phyloP scores from a whole-genome alignment of 805 yeast species.

The Myxozyma udenii region DNA sequence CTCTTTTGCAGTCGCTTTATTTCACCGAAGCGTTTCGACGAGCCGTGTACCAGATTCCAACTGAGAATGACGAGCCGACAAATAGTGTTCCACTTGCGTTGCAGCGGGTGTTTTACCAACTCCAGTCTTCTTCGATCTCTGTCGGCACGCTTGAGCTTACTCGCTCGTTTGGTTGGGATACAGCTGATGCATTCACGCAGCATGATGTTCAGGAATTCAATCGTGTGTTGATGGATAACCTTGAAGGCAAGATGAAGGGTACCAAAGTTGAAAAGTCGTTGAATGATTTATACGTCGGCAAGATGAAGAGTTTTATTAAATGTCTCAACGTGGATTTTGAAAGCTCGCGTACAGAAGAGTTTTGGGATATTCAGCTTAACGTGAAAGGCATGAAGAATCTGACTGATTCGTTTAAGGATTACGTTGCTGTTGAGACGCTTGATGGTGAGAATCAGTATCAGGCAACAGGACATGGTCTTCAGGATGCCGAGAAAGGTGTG shows the following conservation, averaged over 20 bases:
- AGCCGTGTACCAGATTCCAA: conserved; percentile 86
- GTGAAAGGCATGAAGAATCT: conserved; percentile 78
- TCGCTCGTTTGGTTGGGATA: conserved; percentile 94
- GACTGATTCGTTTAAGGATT: conserved; percentile 74
- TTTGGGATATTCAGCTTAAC: conserved; percentile 96
- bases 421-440: conserved; percentile 81
- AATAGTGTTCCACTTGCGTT: conserved; percentile 76
- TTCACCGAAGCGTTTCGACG: conserved; percentile 79
- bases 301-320: conserved; percentile 90
- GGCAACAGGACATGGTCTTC: conserved; percentile 85
- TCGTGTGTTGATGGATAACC: conserved; percentile 89
- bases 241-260: conserved; percentile 88
- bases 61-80: conserved; percentile 53
- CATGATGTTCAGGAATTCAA: conserved; percentile 97
- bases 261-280: conserved; percentile 72
- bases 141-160: conserved; percentile 85
- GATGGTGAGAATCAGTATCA: conserved; percentile 95
- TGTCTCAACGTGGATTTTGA: conserved; percentile 93
- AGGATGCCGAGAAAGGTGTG: conserved; percentile 96
- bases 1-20: conserved; percentile 83
- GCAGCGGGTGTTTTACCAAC: conserved; percentile 79
- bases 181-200: conserved; percentile 91
- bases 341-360: conserved; percentile 86
- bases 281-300: conserved; percentile 87
- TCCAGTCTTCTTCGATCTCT: conserved; percentile 70